These are phyloP conservation scores for Durio zibethinus DNA, from an alignment of 345 rosid genomes.

Conservation along the genomic window DNA sequence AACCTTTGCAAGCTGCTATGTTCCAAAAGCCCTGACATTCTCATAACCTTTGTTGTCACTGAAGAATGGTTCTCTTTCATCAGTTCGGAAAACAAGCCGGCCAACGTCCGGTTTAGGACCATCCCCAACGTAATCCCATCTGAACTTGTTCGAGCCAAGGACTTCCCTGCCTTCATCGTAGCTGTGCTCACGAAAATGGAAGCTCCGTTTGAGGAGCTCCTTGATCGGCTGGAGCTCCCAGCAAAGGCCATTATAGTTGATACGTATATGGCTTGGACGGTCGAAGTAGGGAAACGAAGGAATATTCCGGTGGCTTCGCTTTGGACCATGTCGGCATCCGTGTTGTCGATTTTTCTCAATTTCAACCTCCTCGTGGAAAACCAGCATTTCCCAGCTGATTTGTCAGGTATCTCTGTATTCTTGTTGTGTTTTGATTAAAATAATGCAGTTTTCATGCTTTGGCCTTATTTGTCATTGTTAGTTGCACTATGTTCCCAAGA, in stretches of 20 bases:
- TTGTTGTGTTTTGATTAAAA: background rate
- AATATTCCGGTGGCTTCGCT: slow-evolving; percentile 53
- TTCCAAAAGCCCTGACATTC: slow-evolving; percentile 30
- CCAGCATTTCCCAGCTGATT: slow-evolving; percentile 25
- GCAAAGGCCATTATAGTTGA: slow-evolving; percentile 35
- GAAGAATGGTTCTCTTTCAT: slow-evolving; percentile 67
- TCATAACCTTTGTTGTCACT: slow-evolving; percentile 56
- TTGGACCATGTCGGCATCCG: slow-evolving; percentile 40
- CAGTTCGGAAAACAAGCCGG: slow-evolving; percentile 35
- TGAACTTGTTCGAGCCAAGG: slow-evolving; percentile 33
- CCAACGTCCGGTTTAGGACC: slow-evolving; percentile 30
- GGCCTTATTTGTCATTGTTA: background rate
- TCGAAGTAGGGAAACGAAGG: slow-evolving; percentile 28
- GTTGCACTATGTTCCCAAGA: background rate
- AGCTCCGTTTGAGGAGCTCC: slow-evolving; percentile 47
- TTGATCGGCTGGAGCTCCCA: slow-evolving; percentile 28
- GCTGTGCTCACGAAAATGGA: slow-evolving; percentile 44
- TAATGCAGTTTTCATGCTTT: background rate
- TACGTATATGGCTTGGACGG: slow-evolving; percentile 33
- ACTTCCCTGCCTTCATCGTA: slow-evolving; percentile 36
- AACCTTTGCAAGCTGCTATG: slow-evolving; percentile 34
- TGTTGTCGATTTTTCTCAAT: slow-evolving; percentile 30
- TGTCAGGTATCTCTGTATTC: slow-evolving; percentile 33
- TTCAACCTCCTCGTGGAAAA: slow-evolving; percentile 23
- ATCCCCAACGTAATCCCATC: slow-evolving; percentile 53